phyloP scores from a whole-genome alignment of 768 basidiomycete species.

The Suillus bovinus region DNA sequence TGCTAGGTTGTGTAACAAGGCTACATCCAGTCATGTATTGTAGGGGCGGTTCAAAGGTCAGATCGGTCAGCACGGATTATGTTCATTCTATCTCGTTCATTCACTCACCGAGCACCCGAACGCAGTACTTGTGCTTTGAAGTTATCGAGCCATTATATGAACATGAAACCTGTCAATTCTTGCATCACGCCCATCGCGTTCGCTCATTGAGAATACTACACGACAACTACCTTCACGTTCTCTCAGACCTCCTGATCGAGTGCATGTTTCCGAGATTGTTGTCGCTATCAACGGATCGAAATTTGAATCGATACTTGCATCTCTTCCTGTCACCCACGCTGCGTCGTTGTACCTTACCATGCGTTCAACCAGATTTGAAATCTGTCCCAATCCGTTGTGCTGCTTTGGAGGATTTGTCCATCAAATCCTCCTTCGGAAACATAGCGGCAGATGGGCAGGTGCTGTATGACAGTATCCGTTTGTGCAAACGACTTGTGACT shows the following conservation, averaged over 20 bases:
- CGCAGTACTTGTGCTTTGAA: not conserved
- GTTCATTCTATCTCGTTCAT: not conserved
- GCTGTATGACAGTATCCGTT: not conserved
- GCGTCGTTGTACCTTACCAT: not conserved
- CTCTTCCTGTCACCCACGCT: not conserved
- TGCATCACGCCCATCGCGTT: not conserved
- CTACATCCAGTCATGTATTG: not conserved
- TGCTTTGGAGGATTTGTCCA: not conserved
- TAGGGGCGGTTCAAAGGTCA: not conserved
- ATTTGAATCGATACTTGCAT: not conserved
- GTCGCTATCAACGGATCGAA: not conserved
- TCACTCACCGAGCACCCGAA: not conserved
- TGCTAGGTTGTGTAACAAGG: not conserved
- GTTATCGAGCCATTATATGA: not conserved
- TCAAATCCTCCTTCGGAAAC: not conserved
- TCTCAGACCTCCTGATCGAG: not conserved
- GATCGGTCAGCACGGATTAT: not conserved
- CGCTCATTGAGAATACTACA: not conserved
- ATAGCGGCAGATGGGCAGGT: not conserved
- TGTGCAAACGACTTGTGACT: not conserved
- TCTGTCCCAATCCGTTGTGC: not conserved
- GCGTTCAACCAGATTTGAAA: not conserved
- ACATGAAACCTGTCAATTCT: not conserved
- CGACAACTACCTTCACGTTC: not conserved
- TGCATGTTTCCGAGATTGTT: not conserved